Evolutionary conservation across 345 rosid genomes (phyloP).

Genomic region (Salix brachista): DNA sequence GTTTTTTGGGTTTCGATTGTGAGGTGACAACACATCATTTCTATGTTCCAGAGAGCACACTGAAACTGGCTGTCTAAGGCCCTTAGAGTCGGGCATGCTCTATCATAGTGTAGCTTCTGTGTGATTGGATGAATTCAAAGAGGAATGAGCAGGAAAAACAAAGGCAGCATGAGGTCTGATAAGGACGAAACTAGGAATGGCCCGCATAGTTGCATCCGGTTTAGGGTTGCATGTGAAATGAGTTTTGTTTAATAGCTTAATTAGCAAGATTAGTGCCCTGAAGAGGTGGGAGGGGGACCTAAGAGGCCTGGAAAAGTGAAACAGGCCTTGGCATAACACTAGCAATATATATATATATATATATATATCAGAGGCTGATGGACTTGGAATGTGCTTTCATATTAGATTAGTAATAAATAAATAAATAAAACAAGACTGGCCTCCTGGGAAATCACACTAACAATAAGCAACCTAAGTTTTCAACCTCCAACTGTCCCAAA

Average conservation of each 20-base stretch:
- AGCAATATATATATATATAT: too few species aligned
- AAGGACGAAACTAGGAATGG: not conserved
- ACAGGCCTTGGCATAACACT: not conserved
- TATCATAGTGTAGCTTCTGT: not conserved
- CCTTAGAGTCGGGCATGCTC: not conserved
- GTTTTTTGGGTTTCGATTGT: constrained; percentile 1
- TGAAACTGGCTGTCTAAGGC: constrained; percentile 2
- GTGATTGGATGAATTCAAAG: not conserved
- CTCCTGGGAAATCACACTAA: too few species aligned
- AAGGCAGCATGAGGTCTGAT: constrained; percentile 12
- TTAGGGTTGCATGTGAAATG: not conserved
- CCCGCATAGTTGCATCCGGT: not conserved
- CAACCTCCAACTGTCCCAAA: not conserved
- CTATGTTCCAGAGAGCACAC: not conserved
- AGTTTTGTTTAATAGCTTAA: not conserved
- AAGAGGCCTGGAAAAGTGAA: not conserved
- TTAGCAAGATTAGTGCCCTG: not conserved
- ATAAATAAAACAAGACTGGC: not conserved
- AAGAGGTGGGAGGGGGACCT: not conserved
- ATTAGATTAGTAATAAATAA: not conserved
- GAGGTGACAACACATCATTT: not conserved
- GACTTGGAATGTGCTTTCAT: not conserved
- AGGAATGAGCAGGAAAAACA: constrained; percentile 1
- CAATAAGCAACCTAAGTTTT: not conserved
- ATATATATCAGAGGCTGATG: not conserved